Conservation (phyloP, 2,329 filamentous ascomycete species). For the Sodiomyces alkalinus region DNA sequence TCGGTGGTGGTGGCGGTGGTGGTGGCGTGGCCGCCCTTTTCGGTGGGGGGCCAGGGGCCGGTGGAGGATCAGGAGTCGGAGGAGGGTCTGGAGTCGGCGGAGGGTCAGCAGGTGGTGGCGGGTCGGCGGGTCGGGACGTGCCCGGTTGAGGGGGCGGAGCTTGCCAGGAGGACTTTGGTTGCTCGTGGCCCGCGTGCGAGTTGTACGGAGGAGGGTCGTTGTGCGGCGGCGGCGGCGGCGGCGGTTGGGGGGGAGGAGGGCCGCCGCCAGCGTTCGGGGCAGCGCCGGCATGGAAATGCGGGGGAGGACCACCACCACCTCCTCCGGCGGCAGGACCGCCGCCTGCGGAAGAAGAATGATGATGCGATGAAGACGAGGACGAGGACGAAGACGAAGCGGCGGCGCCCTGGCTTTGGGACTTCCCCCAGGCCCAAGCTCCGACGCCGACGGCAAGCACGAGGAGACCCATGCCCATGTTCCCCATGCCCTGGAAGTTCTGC, state of each 20-base stretch:
- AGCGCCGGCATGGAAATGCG: constrained; percentile 2
- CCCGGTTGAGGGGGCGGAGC: constrained; percentile 9
- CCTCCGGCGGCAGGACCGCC: constrained; percentile 6
- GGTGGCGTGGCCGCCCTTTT: constrained; percentile 8
- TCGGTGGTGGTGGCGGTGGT: constrained; percentile 6
- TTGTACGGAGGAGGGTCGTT: constrained; percentile 9
- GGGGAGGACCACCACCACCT: constrained; percentile 1
- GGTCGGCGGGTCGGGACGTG: constrained; percentile 2
- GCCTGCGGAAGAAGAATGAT: constrained; percentile 18
- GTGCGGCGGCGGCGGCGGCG: constrained; percentile 9
- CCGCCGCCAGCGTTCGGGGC: constrained; percentile 4
- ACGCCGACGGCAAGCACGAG: constrained; percentile 60
- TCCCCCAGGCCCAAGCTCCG: constrained; percentile 50
- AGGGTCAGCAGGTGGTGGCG: constrained; percentile 2
- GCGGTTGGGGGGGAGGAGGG: no score
- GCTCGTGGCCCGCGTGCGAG: constrained; percentile 14
- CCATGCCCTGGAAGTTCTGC: constrained; percentile 52
- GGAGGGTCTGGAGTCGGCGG: constrained; percentile 9
- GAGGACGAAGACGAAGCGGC: no score
- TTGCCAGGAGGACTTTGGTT: constrained; percentile 23
- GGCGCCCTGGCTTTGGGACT: constrained; percentile 5
- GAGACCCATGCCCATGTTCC: constrained; percentile 57
- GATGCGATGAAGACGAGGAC: no score
- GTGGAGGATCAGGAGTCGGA: constrained; percentile 8
- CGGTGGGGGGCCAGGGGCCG: constrained; percentile 1